These are phyloP conservation scores for Phalaenopsis aphrodite DNA, from an alignment of 106 monocot genomes.

Conservation along the genomic window DNA sequence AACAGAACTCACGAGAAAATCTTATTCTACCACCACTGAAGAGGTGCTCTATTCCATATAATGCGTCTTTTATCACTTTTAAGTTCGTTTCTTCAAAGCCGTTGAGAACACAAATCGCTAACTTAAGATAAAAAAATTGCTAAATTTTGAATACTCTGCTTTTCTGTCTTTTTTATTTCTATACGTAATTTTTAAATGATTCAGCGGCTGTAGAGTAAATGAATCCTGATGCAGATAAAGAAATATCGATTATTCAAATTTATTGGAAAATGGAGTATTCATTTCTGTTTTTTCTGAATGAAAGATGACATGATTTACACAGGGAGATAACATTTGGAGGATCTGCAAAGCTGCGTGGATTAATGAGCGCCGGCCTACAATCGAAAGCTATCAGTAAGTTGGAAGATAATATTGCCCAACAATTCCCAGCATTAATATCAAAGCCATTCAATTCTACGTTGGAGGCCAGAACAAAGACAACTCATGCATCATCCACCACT, in stretches of 20 bases:
- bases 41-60: conserved; percentile 13
- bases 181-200: background rate
- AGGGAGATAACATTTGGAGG: background rate
- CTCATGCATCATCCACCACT: conserved; percentile 1
- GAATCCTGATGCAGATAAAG: background rate
- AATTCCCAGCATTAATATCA: background rate
- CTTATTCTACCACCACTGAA: conserved; percentile 11
- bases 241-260: background rate
- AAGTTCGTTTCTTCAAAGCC: background rate
- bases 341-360: background rate
- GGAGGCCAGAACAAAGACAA: background rate
- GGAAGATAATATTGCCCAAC: background rate
- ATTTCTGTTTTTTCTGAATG: background rate
- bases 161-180: background rate
- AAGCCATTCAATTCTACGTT: background rate
- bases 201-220: background rate
- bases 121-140: background rate
- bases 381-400: background rate
- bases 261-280: background rate
- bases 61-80: background rate
- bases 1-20: background rate
- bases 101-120: background rate
- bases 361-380: background rate
- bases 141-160: background rate
- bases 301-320: conserved; percentile 4